Conservation (phyloP, 768 basidiomycete genomes). For the Kwoniella pini region DNA sequence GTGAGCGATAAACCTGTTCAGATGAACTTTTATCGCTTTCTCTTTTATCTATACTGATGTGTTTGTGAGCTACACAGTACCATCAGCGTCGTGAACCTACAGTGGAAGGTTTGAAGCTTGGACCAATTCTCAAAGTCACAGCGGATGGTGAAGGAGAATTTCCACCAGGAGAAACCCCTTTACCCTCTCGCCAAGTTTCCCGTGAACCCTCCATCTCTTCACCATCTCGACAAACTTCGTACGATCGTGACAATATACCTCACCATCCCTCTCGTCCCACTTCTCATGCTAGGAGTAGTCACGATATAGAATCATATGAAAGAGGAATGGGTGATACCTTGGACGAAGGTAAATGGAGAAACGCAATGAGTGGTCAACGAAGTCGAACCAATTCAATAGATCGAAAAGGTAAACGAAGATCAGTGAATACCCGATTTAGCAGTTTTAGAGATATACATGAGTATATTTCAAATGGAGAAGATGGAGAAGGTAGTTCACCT, state of each 20-base stretch:
- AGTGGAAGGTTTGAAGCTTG: conserved; percentile 26
- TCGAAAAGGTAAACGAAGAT: not conserved
- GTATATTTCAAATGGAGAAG: not conserved
- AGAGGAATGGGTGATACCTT: conserved; percentile 18
- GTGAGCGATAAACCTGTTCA: conserved; percentile 23
- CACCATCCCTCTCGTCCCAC: conserved; percentile 1
- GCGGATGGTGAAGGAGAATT: conserved; percentile 50
- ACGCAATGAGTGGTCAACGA: conserved; percentile 2
- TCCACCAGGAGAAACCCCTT: conserved; percentile 46
- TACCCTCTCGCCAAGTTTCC: conserved; percentile 18
- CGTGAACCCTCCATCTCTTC: not conserved
- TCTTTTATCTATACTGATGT: not conserved
- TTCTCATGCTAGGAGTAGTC: conserved; percentile 1
- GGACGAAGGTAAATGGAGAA: conserved; percentile 20
- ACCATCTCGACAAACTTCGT: conserved; percentile 9
- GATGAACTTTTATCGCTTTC: not conserved
- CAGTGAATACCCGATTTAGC: conserved; percentile 19
- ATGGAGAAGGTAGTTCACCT: conserved; percentile 20
- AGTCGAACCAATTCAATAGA: not conserved
- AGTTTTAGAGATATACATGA: conserved; percentile 16
- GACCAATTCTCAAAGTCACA: conserved; percentile 43
- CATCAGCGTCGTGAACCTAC: conserved; percentile 36
- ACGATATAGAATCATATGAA: conserved; percentile 23
- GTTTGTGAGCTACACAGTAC: conserved; percentile 19
- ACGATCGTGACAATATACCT: conserved; percentile 3